Base-by-base conservation (phyloP, 306 rosid genomes). In the Ormosia semicastrata region DNA sequence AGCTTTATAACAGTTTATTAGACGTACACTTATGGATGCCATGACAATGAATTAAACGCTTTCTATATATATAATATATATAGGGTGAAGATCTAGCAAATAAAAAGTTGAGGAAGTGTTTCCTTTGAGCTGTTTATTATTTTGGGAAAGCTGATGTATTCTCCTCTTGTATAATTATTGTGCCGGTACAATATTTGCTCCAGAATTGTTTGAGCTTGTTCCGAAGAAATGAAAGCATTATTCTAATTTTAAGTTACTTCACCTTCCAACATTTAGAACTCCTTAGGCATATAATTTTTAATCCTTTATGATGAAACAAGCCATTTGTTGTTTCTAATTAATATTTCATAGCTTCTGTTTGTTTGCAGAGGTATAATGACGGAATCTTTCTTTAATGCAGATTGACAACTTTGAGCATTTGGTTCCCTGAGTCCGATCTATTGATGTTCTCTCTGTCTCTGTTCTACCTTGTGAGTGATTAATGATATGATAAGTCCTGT, bases 341-440 rank as follows among this genome's bases (percentile, higher is more conserved):
- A 50, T 65, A 50, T 50, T 63, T 76, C 40, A 37, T 37, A 15
- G 40, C 50, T 65, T 81, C 65, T 52, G 32, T 62, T 36, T 63
- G 39, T 59, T 39, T 72, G 47, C 7, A 8, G 49, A 10, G 66
- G 59, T 41, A 15, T 56, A 34, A 56, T 66, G 77, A 12, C 5
- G 9, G 52, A 44, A 44, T 46, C 34, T 64, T 66, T 41, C 40
- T 15, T 53, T 36, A 53, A 74, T 53, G 18, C 49, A 14, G 3
- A 33, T 37, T 41, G 70, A 43, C 47, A 81, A 30, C 68, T 40
- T 34, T 73, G 34, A 72, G 66, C 54, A 58, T 70, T 60, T 80
- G 65, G 71, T 49, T 60, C 40, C 46, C 14, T 2, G 1, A 33
- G 41, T 62, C 8, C 10, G 18, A 34, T 11, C 8, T 32, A 34